phyloP scores from a whole-genome alignment of 805 yeast species.

The Candida manassasensis region DNA sequence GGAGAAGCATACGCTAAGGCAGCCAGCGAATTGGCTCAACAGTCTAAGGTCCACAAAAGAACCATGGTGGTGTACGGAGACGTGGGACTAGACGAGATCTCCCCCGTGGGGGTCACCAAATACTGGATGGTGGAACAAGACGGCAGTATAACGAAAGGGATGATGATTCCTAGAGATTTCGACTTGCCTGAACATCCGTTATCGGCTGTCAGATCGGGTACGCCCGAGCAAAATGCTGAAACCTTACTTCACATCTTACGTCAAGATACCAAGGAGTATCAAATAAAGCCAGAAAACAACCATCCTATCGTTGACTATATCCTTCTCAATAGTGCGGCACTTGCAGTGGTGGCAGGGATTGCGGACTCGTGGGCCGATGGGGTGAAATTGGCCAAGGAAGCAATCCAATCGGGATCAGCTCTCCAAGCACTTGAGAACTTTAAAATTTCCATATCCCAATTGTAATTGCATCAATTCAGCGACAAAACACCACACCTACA shows the following conservation, averaged over 20 bases:
- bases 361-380: slow-evolving; percentile 74
- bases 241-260: slow-evolving; percentile 41
- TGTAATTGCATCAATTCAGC: slow-evolving; percentile 2
- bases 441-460: slow-evolving; percentile 18
- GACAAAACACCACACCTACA: neutral
- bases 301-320: slow-evolving; percentile 83
- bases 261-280: slow-evolving; percentile 43
- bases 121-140: slow-evolving; percentile 64
- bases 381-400: slow-evolving; percentile 61
- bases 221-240: slow-evolving; percentile 80
- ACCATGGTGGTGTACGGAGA: slow-evolving; percentile 93
- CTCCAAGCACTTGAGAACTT: slow-evolving; percentile 52
- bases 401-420: slow-evolving; percentile 70
- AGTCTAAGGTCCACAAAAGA: slow-evolving; percentile 40
- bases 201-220: slow-evolving; percentile 68
- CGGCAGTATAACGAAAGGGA: slow-evolving; percentile 39
- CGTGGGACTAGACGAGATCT: slow-evolving; percentile 87
- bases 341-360: slow-evolving; percentile 72
- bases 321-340: slow-evolving; percentile 81
- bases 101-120: slow-evolving; percentile 79
- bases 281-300: slow-evolving; percentile 33
- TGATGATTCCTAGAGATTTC: slow-evolving; percentile 69
- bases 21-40: slow-evolving; percentile 55
- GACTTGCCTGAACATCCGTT: slow-evolving; percentile 73
- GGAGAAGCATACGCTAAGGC: slow-evolving; percentile 87